phyloP scores from a whole-genome alignment of 2,329 filamentous ascomycete genomes.

The Teratosphaeria pseudoeucalypti region DNA sequence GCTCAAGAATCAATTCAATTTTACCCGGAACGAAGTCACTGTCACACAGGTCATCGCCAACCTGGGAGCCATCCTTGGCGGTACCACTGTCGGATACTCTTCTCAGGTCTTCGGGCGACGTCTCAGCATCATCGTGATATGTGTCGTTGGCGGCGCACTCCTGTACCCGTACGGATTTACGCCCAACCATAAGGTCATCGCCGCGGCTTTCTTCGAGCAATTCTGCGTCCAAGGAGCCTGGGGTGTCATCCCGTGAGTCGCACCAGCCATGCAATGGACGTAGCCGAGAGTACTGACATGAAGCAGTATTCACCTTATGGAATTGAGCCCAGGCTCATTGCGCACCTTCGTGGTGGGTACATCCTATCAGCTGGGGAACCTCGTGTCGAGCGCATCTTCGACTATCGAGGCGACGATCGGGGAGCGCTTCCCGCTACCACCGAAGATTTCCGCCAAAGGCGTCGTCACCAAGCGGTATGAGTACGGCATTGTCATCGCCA shows the following conservation, averaged over 20 bases:
- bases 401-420: constrained; percentile 35
- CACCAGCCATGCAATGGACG: neutral
- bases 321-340: constrained; percentile 61
- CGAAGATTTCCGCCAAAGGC: constrained; percentile 28
- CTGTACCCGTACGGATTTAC: constrained; percentile 77
- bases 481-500: constrained; percentile 50
- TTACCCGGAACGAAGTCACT: constrained; percentile 38
- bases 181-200: constrained; percentile 53
- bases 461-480: constrained; percentile 30
- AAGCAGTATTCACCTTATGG: constrained; percentile 59
- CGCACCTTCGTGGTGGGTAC: constrained; percentile 66
- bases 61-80: constrained; percentile 39
- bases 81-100: constrained; percentile 36
- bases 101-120: constrained; percentile 38
- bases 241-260: constrained; percentile 28
- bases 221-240: constrained; percentile 32
- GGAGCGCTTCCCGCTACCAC: constrained; percentile 30
- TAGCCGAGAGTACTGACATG: neutral
- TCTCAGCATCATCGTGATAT: constrained; percentile 38
- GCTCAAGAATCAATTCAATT: constrained; percentile 48
- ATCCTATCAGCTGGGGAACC: constrained; percentile 67
- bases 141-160: constrained; percentile 59
- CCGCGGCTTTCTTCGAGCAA: constrained; percentile 69
- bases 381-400: constrained; percentile 42
- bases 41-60: constrained; percentile 42